Evolutionary conservation across 1,284 basidiomycete genomes (phyloP), one percentile per base, ranked within the genome.

Genomic region (Dichomitus squalens): DNA sequence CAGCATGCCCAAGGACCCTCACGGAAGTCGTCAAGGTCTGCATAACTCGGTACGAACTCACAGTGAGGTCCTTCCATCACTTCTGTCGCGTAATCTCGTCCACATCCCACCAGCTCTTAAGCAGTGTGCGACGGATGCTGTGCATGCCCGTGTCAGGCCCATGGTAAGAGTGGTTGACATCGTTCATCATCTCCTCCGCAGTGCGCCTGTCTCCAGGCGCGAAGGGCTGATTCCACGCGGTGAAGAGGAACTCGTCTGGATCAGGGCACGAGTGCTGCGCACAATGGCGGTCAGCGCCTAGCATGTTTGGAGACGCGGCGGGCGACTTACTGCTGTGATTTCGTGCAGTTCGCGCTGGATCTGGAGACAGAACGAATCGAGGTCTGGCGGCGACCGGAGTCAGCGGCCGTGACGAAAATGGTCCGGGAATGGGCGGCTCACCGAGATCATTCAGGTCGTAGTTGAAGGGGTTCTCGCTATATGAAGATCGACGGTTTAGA

Each of bases 401-500:
- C 18, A 54, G 43, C 12, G n/a, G 35, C 21, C 23, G 39, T 20
- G 34, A 12, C 27, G 14, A 16, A 34, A 46, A 36, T 31, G 31
- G 38, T 12, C 12, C n/a, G 20, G 36, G 4, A n/a, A 12, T 47
- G 41, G 55, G 51, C 44, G 49, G 62, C 76, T 56, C 64, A 82
- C 80, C 81, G 46, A 88, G 77, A 75, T 89, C 86, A 64, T 87
- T 87, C 64, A 80, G 68, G 63, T 87, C 86, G 65, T 87, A 88
- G 63, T 84, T 82, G 76, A 87, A 87, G 0, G 86, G 86, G 64
- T 88, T 86, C 70, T 87, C 86, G 64, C 83, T 85, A 64, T 6
- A 52, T 29, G 21, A 52, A 38, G 25, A 46, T 34, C 16, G 33
- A 11, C 35, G 12, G n/a, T 36, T 29, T 18, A 44, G 20, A 55